Conservation (phyloP, 2,329 filamentous ascomycete species). For the Aschersonia sp. region DNA sequence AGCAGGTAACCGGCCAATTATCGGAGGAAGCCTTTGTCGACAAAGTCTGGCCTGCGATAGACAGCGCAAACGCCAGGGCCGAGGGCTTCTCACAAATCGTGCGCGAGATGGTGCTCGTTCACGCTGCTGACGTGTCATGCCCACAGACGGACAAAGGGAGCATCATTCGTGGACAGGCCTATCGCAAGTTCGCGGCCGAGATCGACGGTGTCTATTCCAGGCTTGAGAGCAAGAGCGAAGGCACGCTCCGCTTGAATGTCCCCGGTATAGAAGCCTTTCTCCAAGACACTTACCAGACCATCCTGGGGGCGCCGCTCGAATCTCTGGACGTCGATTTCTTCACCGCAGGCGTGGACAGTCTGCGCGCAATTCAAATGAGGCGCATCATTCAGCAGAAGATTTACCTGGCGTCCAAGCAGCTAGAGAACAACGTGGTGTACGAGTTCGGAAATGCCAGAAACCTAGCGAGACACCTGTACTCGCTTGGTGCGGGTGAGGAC, state of each 20-base stretch:
- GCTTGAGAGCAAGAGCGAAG: constrained; percentile 7
- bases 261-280: constrained; percentile 12
- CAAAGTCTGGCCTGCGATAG: constrained; percentile 17
- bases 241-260: constrained; percentile 5
- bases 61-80: constrained; percentile 14
- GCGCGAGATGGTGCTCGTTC: constrained; percentile 32
- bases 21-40: constrained; percentile 28
- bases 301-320: not conserved
- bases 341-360: constrained; percentile 38
- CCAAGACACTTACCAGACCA: not conserved
- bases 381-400: constrained; percentile 34
- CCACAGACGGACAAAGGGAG: constrained; percentile 38
- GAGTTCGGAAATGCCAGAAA: constrained; percentile 25
- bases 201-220: constrained; percentile 26
- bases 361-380: constrained; percentile 43
- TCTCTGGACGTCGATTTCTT: constrained; percentile 39
- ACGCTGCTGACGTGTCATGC: constrained; percentile 25
- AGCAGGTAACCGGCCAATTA: constrained; percentile 15
- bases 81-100: constrained; percentile 24
- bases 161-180: constrained; percentile 33
- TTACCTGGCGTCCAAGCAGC: constrained; percentile 27
- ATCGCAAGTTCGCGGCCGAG: constrained; percentile 23
- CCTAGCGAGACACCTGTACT: constrained; percentile 1
- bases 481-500: not conserved
- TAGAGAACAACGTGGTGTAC: constrained; percentile 44